Evolutionary conservation across 1,284 basidiomycete species (phyloP).

Genomic region (Omphalotus olearius): DNA sequence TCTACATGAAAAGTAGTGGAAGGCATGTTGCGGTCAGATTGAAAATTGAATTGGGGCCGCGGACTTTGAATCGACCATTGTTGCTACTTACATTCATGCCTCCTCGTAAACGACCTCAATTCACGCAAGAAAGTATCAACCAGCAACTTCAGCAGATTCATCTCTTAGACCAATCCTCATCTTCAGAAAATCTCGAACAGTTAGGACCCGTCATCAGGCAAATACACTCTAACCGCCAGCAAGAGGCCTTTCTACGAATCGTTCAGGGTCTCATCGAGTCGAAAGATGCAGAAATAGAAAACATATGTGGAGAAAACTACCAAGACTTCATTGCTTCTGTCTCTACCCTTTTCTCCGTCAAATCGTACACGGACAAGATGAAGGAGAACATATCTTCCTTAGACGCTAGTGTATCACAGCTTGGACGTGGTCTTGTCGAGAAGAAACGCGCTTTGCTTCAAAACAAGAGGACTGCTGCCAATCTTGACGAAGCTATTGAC

Average conservation of each 20-base stretch:
- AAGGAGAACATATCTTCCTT: conserved; percentile 74
- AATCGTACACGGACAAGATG: conserved; percentile 81
- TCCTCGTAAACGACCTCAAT: conserved; percentile 67
- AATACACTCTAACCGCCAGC: conserved; percentile 87
- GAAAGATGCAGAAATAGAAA: conserved; percentile 95
- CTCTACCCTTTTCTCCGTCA: conserved; percentile 91
- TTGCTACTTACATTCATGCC: conserved; percentile 43
- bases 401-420: conserved; percentile 69
- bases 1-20: conserved; percentile 44
- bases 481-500: conserved; percentile 96
- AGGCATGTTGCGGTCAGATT: conserved; percentile 34
- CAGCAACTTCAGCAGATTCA: conserved; percentile 86
- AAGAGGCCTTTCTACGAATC: conserved; percentile 87
- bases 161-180: conserved; percentile 78
- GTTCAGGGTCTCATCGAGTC: conserved; percentile 85
- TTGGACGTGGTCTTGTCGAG: conserved; percentile 82
- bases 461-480: conserved; percentile 86
- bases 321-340: conserved; percentile 98
- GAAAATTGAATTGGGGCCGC: background rate
- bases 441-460: conserved; percentile 90
- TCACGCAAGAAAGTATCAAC: conserved; percentile 77
- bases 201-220: conserved; percentile 91
- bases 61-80: background rate
- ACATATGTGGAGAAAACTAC: conserved; percentile 93
- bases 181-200: conserved; percentile 89